Conservation (phyloP, 352 stramenopile species). For the Phytophthora syringae region DNA sequence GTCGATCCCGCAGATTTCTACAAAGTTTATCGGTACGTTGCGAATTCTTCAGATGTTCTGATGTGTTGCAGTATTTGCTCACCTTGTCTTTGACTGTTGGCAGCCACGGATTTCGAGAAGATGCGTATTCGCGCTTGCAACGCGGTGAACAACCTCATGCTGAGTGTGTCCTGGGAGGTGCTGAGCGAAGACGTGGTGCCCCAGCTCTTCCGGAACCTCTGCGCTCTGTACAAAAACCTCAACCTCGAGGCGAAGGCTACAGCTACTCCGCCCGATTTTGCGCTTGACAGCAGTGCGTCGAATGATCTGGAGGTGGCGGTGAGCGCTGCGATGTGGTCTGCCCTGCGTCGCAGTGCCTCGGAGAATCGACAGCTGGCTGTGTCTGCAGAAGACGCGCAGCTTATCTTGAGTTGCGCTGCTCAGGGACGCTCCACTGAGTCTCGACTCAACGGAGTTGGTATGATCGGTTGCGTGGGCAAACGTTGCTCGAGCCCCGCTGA, state of each 20-base stretch:
- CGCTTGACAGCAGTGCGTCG: conserved; percentile 42
- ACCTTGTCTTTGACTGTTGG: conserved; percentile 16
- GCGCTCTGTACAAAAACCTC: conserved; percentile 74
- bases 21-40: conserved; percentile 55
- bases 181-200: conserved; percentile 62
- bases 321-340: conserved; percentile 77
- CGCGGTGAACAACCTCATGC: conserved; percentile 83
- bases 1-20: conserved; percentile 63
- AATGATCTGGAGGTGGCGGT: conserved; percentile 75
- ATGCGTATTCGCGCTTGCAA: conserved; percentile 87
- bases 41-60: not conserved
- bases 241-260: conserved; percentile 45
- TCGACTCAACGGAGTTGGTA: conserved; percentile 76
- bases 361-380: conserved; percentile 65
- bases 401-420: conserved; percentile 72
- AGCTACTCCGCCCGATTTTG: conserved; percentile 37
- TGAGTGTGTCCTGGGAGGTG: conserved; percentile 60
- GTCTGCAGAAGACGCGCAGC: conserved; percentile 60
- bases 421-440: conserved; percentile 72
- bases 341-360: conserved; percentile 62
- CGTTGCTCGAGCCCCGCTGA: conserved; percentile 63
- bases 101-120: conserved; percentile 74
- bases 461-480: conserved; percentile 82
- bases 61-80: not conserved
- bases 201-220: conserved; percentile 83